A percentile compares a stretch with the other conserved stretches of the same genome.
phyloP scores from a whole-genome alignment of 768 basidiomycete genomes.

The Termitomyces sp. region DNA sequence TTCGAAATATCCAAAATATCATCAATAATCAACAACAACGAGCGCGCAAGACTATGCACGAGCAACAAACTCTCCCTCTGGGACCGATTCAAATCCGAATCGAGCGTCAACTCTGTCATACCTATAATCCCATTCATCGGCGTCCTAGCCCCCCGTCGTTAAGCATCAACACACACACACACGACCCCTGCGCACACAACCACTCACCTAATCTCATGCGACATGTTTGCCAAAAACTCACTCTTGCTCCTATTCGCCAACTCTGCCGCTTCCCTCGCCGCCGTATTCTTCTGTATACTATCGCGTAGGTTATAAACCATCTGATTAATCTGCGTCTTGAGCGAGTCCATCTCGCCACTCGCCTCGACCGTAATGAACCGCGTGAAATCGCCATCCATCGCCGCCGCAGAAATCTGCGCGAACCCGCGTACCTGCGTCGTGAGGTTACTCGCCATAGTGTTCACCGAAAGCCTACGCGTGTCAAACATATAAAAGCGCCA shows the following conservation, averaged over 20 bases:
- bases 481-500: too few species aligned
- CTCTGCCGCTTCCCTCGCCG: slow-evolving; percentile 95
- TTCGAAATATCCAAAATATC: slow-evolving; percentile 99
- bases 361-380: slow-evolving; percentile 99
- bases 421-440: slow-evolving; percentile 99
- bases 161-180: too few species aligned
- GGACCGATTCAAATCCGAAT: slow-evolving; percentile 89
- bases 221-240: slow-evolving; percentile 99
- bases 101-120: slow-evolving; percentile 98
- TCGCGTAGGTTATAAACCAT: slow-evolving; percentile 99
- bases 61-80: slow-evolving; percentile 94
- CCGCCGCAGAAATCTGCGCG: slow-evolving; percentile 96
- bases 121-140: slow-evolving; percentile 99
- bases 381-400: slow-evolving; percentile 98
- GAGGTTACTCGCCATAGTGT: slow-evolving; percentile 95
- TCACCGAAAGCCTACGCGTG: slow-evolving; percentile 92
- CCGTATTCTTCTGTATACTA: slow-evolving; percentile 97
- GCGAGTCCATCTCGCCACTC: slow-evolving; percentile 96
- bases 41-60: slow-evolving; percentile 91
- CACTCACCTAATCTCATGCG: slow-evolving; percentile 86
- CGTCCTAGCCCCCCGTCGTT: too few species aligned
- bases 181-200: too few species aligned
- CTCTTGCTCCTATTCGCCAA: slow-evolving; percentile 96
- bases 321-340: slow-evolving; percentile 98
- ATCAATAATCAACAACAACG: slow-evolving; percentile 93